A percentile compares a stretch with the other conserved stretches of the same genome.
Evolutionary conservation across 768 basidiomycete genomes (phyloP).

Genomic region (Cubamyces sp.): DNA sequence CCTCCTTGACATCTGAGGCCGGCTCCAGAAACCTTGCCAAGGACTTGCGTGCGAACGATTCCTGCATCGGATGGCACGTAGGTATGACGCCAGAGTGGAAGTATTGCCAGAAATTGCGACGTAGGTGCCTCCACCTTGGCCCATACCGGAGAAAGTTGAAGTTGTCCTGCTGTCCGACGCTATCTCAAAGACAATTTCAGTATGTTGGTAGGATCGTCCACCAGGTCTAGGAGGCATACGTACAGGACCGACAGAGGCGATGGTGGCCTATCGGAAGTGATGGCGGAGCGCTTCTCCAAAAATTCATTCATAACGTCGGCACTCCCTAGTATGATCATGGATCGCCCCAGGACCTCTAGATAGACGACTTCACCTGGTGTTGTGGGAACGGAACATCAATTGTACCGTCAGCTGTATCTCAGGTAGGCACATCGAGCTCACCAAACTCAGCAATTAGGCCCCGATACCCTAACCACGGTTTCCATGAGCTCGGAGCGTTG

Average conservation of each 20-base stretch:
- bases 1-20: not conserved
- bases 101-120: conserved; percentile 15
- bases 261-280: conserved; percentile 33
- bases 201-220: not conserved
- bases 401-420: not conserved
- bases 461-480: not conserved
- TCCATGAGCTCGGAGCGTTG: not conserved
- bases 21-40: conserved; percentile 11
- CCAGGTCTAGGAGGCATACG: not conserved
- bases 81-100: conserved; percentile 1
- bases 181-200: not conserved
- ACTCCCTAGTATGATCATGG: conserved; percentile 31
- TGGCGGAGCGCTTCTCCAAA: conserved; percentile 33
- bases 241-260: conserved; percentile 3
- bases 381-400: not conserved
- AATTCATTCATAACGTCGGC: conserved; percentile 30
- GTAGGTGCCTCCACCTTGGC: conserved; percentile 11
- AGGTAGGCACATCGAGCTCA: not conserved
- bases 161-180: conserved; percentile 8
- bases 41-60: not conserved
- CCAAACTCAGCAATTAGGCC: not conserved
- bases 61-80: conserved; percentile 1
- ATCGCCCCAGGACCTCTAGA: not conserved
- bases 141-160: conserved; percentile 10
- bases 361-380: conserved; percentile 13